These are phyloP conservation scores for Phyllosticta capitalensis DNA, from an alignment of 2,329 filamentous ascomycete species.

Conservation along the genomic window DNA sequence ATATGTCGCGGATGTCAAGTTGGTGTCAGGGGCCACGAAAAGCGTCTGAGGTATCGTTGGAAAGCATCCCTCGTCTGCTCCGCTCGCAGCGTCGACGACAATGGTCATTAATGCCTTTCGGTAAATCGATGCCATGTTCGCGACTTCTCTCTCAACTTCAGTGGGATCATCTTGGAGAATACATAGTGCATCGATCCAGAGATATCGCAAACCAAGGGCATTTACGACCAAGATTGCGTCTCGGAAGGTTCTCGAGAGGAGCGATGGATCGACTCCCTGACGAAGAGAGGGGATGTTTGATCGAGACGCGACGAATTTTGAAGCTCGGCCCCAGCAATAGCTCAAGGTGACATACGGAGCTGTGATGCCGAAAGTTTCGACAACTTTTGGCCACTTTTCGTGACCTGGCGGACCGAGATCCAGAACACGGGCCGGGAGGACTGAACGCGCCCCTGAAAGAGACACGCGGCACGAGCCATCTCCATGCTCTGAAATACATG, in stretches of 20 bases:
- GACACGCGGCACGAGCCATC: neutral
- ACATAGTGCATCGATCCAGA: constrained; percentile 11
- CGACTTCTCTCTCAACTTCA: neutral
- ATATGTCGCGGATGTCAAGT: neutral
- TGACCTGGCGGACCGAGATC: neutral
- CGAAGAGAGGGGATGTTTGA: neutral
- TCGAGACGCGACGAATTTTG: neutral
- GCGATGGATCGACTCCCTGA: neutral
- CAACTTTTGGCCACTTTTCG: neutral
- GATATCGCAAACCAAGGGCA: neutral
- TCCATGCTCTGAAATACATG: neutral
- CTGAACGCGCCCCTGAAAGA: neutral
- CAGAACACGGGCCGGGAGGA: neutral
- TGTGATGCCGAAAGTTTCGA: neutral
- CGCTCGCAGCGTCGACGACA: neutral
- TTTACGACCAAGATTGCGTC: neutral
- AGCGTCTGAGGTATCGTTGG: neutral
- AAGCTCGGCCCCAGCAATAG: neutral
- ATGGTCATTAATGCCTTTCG: neutral
- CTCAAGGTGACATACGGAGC: neutral
- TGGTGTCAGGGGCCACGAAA: neutral
- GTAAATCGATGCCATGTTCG: neutral
- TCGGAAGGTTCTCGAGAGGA: neutral
- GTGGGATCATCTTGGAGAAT: constrained; percentile 6
- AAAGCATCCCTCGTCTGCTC: neutral